A percentile compares a stretch with the other conserved stretches of the same genome.
These are phyloP conservation scores for Pseudogymnoascus sp. DNA, from an alignment of 2,329 filamentous ascomycete species.

Conservation along the genomic window DNA sequence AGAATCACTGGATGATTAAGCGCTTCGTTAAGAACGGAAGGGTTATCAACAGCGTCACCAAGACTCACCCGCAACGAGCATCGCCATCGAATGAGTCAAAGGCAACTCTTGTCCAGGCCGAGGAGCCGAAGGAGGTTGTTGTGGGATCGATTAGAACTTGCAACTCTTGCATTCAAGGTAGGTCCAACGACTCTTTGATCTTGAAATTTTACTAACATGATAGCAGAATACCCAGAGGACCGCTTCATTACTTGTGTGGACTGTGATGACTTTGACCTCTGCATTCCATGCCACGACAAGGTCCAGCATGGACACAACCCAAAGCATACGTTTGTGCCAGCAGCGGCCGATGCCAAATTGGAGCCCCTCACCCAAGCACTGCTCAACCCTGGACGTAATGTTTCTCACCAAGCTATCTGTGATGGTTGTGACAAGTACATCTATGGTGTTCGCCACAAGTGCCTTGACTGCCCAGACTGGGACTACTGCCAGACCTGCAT, in stretches of 20 bases:
- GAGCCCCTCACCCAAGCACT: constrained; percentile 54
- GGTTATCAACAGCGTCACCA: constrained; percentile 77
- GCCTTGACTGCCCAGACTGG: constrained; percentile 93
- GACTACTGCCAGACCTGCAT: constrained; percentile 82
- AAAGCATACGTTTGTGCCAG: constrained; percentile 68
- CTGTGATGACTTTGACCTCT: constrained; percentile 90
- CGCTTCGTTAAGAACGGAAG: constrained; percentile 69
- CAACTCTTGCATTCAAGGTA: constrained; percentile 58
- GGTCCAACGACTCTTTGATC: constrained; percentile 21
- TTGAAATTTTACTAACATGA: constrained; percentile 21
- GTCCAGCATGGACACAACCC: constrained; percentile 86
- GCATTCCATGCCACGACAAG: constrained; percentile 67
- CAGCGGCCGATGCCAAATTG: constrained; percentile 53
- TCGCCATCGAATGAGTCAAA: constrained; percentile 21
- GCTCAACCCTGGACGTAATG: constrained; percentile 70
- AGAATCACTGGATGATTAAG: constrained; percentile 91
- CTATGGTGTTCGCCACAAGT: constrained; percentile 87
- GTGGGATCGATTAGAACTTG: constrained; percentile 36
- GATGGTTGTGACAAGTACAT: constrained; percentile 90
- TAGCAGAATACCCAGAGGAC: constrained; percentile 50
- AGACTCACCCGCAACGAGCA: constrained; percentile 61
- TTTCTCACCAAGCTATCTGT: constrained; percentile 79
- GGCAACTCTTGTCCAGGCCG: constrained; percentile 21
- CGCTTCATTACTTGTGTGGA: constrained; percentile 76
- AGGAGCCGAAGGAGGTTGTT: constrained; percentile 20